phyloP scores from a whole-genome alignment of 345 rosid genomes.

The Eucalyptus coolabah region DNA sequence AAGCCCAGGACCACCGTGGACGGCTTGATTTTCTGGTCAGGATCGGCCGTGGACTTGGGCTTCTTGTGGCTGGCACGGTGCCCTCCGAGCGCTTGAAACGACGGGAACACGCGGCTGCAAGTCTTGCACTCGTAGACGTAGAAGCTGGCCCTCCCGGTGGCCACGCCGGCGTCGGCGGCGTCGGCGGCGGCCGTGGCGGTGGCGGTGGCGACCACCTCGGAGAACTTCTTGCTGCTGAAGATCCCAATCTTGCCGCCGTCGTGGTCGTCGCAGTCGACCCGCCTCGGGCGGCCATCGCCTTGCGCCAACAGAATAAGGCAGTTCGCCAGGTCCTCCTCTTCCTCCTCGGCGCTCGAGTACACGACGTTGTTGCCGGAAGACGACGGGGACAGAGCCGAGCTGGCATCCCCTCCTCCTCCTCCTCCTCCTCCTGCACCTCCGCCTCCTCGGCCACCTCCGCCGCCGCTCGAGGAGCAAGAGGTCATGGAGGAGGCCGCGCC shows the following conservation, averaged over 20 bases:
- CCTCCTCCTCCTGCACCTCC: background rate
- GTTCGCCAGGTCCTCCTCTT: slow-evolving; percentile 89
- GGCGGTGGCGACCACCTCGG: slow-evolving; percentile 2
- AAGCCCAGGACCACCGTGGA: background rate
- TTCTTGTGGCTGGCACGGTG: slow-evolving; percentile 96
- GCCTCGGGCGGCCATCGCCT: slow-evolving; percentile 11
- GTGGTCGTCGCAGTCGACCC: background rate
- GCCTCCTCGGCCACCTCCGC: slow-evolving; percentile 5
- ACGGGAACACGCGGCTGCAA: slow-evolving; percentile 72
- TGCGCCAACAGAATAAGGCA: slow-evolving; percentile 82
- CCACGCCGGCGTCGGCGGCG: background rate
- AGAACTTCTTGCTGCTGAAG: slow-evolving; percentile 10
- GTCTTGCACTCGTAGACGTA: slow-evolving; percentile 86
- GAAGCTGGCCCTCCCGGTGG: slow-evolving; percentile 21
- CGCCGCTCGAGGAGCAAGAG: slow-evolving; percentile 42
- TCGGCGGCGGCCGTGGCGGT: background rate
- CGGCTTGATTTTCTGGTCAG: background rate
- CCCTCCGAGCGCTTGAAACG: slow-evolving; percentile 96
- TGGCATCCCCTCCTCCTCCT: background rate
- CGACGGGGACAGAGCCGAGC: background rate
- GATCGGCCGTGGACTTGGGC: slow-evolving; percentile 7
- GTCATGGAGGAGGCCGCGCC: background rate
- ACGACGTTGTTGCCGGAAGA: background rate
- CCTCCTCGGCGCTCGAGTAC: slow-evolving; percentile 37
- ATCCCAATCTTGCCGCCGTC: background rate